phyloP scores from a whole-genome alignment of 1,284 basidiomycete species.

The Schizophyllum amplum region DNA sequence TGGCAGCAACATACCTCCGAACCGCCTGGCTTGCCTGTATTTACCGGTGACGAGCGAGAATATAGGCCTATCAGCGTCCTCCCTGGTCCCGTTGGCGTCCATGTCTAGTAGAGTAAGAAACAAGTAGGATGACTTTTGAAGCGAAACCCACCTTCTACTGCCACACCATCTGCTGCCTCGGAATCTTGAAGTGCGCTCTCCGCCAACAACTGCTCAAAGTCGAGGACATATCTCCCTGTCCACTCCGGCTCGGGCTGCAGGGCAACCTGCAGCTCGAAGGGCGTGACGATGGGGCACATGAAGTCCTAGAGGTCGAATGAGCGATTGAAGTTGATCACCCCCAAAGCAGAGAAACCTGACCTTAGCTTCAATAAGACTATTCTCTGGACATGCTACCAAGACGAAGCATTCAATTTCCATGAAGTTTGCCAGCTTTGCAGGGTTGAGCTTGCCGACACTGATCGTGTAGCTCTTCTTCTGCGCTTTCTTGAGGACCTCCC shows the following conservation, averaged over 20 bases:
- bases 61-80: conserved; percentile 58
- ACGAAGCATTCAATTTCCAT: conserved; percentile 96
- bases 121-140: no score
- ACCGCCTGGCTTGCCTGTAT: conserved; percentile 73
- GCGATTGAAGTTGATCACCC: background rate
- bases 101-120: no score
- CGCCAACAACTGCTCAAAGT: conserved; percentile 68
- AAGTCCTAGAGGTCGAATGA: conserved; percentile 59
- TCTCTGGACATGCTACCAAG: conserved; percentile 91
- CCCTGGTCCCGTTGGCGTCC: conserved; percentile 18
- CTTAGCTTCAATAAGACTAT: conserved; percentile 82
- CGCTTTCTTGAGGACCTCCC: conserved; percentile 52
- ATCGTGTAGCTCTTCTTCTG: conserved; percentile 92
- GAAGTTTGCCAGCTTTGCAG: conserved; percentile 94
- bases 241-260: conserved; percentile 62
- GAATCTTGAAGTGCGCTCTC: conserved; percentile 14
- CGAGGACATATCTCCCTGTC: conserved; percentile 77
- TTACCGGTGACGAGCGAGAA: conserved; percentile 87
- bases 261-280: conserved; percentile 86
- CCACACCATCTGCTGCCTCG: background rate
- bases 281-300: conserved; percentile 86
- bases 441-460: conserved; percentile 92
- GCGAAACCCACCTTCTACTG: no score
- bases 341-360: conserved; percentile 24
- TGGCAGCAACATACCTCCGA: conserved; percentile 32